Base-by-base conservation (phyloP, 371 early-diverging fungal genomes). In the Mucor velutinosus region DNA sequence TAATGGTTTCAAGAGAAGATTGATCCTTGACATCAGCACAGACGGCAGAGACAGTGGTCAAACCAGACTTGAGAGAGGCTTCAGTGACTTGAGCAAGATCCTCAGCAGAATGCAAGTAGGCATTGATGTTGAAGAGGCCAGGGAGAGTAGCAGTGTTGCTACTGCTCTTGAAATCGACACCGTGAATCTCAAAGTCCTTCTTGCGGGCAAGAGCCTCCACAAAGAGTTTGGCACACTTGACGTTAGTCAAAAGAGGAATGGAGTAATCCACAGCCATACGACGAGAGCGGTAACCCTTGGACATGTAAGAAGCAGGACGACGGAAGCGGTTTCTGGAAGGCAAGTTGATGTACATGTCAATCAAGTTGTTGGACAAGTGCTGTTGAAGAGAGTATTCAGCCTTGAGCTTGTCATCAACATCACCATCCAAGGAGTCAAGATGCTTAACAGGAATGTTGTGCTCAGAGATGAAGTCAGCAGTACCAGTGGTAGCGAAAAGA, bases 261-360 rank as follows among this genome's bases (percentile, higher is more conserved):
- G 94, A 93, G 70, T 94, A 93, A 80, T 99, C 99, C 23, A 97
- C 96, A 37, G 98, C 97, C 93, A 97, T 92, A 81, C 99, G 91
- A 65, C 99, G 92, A 51, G 94, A 92, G 63, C 91, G 87, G 84
- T 98, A 98, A 51, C 97, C 99, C 75, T 93, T 92, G 64, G 91
- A 90, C 87, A 98, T 93, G 85, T 97, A 98, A 68, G 91, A 90
- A 33, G 97, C 96, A 63, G 97, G 98, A 55, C 98, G 91, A 61
- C 98, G 92, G 93, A 90, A 97, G 53, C 91, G 85, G 86, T 98
- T 97, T 74, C 94, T 93, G 53, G 95, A 95, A 39, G 97, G 97
- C 86, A 97, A 85, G 80, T 98, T 98, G 86, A 97, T 93, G 86
- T 98, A 98, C 77, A 98, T 83, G 75, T 97, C 99, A 72, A 98